These are phyloP conservation scores for Xanthoconium separans DNA, from an alignment of 1,284 basidiomycete genomes.

Conservation along the genomic window DNA sequence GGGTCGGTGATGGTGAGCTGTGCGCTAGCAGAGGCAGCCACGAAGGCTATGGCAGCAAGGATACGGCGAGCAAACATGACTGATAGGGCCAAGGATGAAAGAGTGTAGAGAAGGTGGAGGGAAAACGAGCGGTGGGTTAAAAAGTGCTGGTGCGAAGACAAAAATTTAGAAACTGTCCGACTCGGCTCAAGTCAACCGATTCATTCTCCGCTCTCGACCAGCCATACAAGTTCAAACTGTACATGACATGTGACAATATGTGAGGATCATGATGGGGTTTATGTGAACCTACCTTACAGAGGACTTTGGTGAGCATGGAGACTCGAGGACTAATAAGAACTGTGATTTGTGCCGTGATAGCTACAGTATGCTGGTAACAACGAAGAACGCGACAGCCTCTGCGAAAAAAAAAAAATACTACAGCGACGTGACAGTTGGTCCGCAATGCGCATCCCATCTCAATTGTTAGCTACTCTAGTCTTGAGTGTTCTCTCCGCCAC, in stretches of 20 bases:
- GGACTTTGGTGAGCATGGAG: no score
- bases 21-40: slow-evolving; percentile 34
- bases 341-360: background rate
- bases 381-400: slow-evolving; percentile 6
- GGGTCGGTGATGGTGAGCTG: slow-evolving; percentile 38
- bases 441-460: slow-evolving; percentile 7
- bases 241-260: no score
- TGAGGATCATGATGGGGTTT: no score
- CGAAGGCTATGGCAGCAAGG: slow-evolving; percentile 36
- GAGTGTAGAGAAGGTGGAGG: slow-evolving; percentile 13
- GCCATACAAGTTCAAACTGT: no score
- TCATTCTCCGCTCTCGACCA: slow-evolving; percentile 24
- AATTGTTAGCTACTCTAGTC: slow-evolving; percentile 21
- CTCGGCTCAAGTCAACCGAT: slow-evolving; percentile 1
- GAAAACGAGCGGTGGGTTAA: slow-evolving; percentile 27
- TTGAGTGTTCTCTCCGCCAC: slow-evolving; percentile 26
- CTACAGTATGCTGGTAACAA: slow-evolving; percentile 9
- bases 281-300: no score
- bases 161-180: background rate
- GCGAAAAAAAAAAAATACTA: slow-evolving; percentile 11
- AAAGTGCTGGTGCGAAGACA: slow-evolving; percentile 5
- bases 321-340: no score
- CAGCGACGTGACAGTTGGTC: background rate
- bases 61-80: slow-evolving; percentile 40
- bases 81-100: slow-evolving; percentile 1